Evolutionary conservation across 2,329 filamentous ascomycete species (phyloP), one percentile per base, ranked within the genome.

Genomic region (Colletotrichum noveboracense): DNA sequence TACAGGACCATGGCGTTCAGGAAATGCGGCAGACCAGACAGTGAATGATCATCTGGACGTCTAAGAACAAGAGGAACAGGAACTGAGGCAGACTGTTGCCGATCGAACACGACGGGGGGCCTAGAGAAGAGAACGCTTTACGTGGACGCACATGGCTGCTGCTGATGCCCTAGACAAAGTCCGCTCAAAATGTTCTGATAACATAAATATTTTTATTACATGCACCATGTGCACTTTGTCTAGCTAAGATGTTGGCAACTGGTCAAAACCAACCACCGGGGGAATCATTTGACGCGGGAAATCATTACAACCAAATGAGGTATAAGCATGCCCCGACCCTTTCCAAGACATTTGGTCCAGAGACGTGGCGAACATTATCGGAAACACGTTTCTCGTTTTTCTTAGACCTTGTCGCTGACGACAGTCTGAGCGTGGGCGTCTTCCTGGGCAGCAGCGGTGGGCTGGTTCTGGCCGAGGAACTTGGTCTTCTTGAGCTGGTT

Each of bases 401-500:
- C 6, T 24, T 43, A 76, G 30, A 74, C 74, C 74, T 76, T 76
- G 21, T 76, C 74, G 24, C 62, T 14, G 43, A 58, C 32, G 62
- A 71, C 66, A 3, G 61, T 36, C 14, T 38, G 14, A n/a, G 43
- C 43, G 52, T 62, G 32, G 26, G 14, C 28, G 24, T 52, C 66
- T 52, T 76, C 70, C 14, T 75, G 66, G 16, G 48, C 65, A 3
- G 38, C 64, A 48, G 80, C 79, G 64, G 76, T 85, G 26, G 85
- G 87, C 80, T 86, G 80, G 78, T 83, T 81, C n/a, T 78, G 70
- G 55, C 87, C 87, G 77, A 86, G 80, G 76, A 79, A 88, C 77
- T 86, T 81, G 26, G 86, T 86, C 79, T 84, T 85, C 82, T 86
- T 82, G 66, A 91, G 83, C 88, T 91, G 89, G 83, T 96, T 96